These are phyloP conservation scores for Suillus placidus DNA, from an alignment of 768 basidiomycete species.

Conservation along the genomic window DNA sequence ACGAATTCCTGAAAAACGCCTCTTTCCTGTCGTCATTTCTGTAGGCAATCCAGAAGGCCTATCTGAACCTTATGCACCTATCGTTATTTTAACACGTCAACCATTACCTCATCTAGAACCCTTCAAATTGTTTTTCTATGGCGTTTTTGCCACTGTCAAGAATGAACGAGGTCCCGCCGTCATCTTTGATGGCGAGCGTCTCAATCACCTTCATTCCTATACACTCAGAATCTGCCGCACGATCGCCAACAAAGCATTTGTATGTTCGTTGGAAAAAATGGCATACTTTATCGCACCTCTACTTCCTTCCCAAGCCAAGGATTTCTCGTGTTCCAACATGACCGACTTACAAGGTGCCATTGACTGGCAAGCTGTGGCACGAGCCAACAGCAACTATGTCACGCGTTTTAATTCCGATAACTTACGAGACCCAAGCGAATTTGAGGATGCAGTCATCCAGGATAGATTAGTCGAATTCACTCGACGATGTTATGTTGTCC, in stretches of 20 bases:
- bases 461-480: slow-evolving; percentile 80
- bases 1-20: slow-evolving; percentile 23
- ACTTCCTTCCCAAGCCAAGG: slow-evolving; percentile 26
- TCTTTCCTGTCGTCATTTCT: slow-evolving; percentile 45
- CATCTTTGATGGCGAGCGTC: slow-evolving; percentile 45
- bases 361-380: slow-evolving; percentile 63
- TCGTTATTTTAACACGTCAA: slow-evolving; percentile 66
- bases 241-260: slow-evolving; percentile 68
- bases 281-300: slow-evolving; percentile 73
- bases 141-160: slow-evolving; percentile 44
- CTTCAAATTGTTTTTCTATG: slow-evolving; percentile 65
- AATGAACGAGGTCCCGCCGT: slow-evolving; percentile 54
- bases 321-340: slow-evolving; percentile 8
- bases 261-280: slow-evolving; percentile 55
- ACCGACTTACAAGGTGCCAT: slow-evolving; percentile 47
- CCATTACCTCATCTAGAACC: slow-evolving; percentile 60
- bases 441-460: slow-evolving; percentile 70
- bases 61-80: slow-evolving; percentile 49
- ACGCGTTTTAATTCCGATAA: slow-evolving; percentile 48
- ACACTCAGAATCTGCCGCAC: slow-evolving; percentile 65
- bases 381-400: slow-evolving; percentile 56
- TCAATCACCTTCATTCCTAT: slow-evolving; percentile 57
- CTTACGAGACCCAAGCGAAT: slow-evolving; percentile 34
- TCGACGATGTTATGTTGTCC: slow-evolving; percentile 60
- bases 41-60: slow-evolving; percentile 29